Evolutionary conservation across 805 yeast species (phyloP).

Genomic region (Sugiyamaella qingdaonensis): DNA sequence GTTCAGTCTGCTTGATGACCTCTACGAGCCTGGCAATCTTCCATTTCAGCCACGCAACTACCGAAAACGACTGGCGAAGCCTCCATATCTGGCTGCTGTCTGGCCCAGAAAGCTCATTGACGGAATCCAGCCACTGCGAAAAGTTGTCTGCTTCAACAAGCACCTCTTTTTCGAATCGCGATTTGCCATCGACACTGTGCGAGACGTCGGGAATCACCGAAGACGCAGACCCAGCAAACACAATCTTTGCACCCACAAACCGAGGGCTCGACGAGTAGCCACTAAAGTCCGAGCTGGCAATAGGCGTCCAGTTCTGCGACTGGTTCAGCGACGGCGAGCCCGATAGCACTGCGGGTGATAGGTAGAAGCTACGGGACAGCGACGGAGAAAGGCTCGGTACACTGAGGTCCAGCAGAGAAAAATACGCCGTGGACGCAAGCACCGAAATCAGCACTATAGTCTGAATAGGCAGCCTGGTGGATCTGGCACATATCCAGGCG

Average conservation of each 20-base stretch:
- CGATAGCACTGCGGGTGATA: slow-evolving; percentile 13
- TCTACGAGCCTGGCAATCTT: slow-evolving; percentile 31
- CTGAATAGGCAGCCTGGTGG: slow-evolving; percentile 85
- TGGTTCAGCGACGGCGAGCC: slow-evolving; percentile 3
- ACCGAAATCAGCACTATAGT: slow-evolving; percentile 67
- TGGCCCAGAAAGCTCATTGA: slow-evolving; percentile 20
- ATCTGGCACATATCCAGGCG: slow-evolving; percentile 31
- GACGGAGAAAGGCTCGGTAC: slow-evolving; percentile 26
- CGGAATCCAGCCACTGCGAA: slow-evolving; percentile 27
- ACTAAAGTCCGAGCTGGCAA: slow-evolving; percentile 9
- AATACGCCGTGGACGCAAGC: slow-evolving; percentile 74
- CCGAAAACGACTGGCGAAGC: slow-evolving; percentile 30
- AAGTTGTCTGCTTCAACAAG: slow-evolving; percentile 27
- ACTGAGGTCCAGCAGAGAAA: slow-evolving; percentile 48
- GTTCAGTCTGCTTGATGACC: slow-evolving; percentile 61
- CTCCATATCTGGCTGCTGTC: slow-evolving; percentile 20
- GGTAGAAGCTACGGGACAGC: slow-evolving; percentile 22
- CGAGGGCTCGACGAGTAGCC: slow-evolving; percentile 15
- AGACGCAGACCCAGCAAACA: slow-evolving; percentile 22
- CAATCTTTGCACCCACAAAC: slow-evolving; percentile 21
- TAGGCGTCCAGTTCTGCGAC: slow-evolving; percentile 11
- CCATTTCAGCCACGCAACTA: slow-evolving; percentile 35
- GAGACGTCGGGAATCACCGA: slow-evolving; percentile 15
- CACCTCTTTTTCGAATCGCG: slow-evolving; percentile 19
- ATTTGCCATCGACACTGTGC: slow-evolving; percentile 10